Conservation (phyloP, 2,329 filamentous ascomycete species). For the Phialophora tarda region DNA sequence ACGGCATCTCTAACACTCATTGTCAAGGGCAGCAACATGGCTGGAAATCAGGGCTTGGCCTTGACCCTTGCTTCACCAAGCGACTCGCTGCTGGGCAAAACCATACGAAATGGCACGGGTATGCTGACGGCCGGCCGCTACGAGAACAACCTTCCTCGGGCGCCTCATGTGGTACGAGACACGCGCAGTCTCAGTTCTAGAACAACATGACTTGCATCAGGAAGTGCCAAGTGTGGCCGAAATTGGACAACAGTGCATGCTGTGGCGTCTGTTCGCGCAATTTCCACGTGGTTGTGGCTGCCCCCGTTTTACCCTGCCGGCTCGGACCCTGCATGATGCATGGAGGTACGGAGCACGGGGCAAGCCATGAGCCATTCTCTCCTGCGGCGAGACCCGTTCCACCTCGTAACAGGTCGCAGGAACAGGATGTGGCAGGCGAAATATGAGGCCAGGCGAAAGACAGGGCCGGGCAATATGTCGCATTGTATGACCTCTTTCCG, state of each 20-base stretch:
- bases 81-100: not conserved
- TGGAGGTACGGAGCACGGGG: not conserved
- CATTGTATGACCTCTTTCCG: not conserved
- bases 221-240: slow-evolving; percentile 10
- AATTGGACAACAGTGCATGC: slow-evolving; percentile 19
- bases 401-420: slow-evolving; percentile 11
- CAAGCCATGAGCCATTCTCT: slow-evolving; percentile 9
- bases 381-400: slow-evolving; percentile 31
- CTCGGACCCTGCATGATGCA: slow-evolving; percentile 24
- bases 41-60: not conserved
- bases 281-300: slow-evolving; percentile 35
- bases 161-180: not conserved
- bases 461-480: not conserved
- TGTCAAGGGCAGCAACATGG: not conserved
- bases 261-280: slow-evolving; percentile 34
- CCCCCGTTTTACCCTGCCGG: slow-evolving; percentile 15
- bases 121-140: not conserved
- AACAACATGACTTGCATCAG: not conserved
- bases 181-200: slow-evolving; percentile 3
- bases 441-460: not conserved
- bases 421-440: not conserved
- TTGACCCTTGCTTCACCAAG: not conserved
- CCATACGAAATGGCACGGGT: not conserved
- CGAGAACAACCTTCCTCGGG: not conserved
- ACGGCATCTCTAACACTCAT: not conserved